These are phyloP conservation scores for Thermochaetoides thermophila DNA, from an alignment of 495 filamentous ascomycete genomes.

Conservation along the genomic window DNA sequence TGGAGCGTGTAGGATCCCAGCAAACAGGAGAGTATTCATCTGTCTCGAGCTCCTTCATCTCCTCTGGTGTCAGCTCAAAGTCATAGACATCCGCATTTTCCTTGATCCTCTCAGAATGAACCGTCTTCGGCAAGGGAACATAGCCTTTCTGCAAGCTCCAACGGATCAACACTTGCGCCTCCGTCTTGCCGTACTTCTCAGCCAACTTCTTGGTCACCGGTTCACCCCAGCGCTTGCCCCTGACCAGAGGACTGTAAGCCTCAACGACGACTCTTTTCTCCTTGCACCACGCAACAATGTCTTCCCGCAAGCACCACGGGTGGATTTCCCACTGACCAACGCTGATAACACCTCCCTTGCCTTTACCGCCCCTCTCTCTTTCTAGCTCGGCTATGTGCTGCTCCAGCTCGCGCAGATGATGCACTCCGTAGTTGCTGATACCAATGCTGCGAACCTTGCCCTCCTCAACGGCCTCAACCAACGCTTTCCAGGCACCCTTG, in stretches of 20 bases:
- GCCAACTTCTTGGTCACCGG: slow-evolving; percentile 42
- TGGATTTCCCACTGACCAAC: slow-evolving; percentile 87
- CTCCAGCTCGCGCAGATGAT: slow-evolving; percentile 60
- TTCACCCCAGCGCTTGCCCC: slow-evolving; percentile 51
- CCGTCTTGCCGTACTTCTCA: slow-evolving; percentile 55
- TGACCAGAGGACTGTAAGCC: slow-evolving; percentile 69
- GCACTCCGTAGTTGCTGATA: slow-evolving; percentile 53
- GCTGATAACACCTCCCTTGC: slow-evolving; percentile 58
- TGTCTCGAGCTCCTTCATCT: slow-evolving; percentile 39
- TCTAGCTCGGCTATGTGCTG: slow-evolving; percentile 55
- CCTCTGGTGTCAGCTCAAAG: slow-evolving; percentile 56
- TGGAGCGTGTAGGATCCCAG: slow-evolving; percentile 48
- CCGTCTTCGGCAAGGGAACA: slow-evolving; percentile 65
- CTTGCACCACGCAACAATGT: slow-evolving; percentile 64
- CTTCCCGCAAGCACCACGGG: slow-evolving; percentile 65
- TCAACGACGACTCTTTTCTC: slow-evolving; percentile 55
- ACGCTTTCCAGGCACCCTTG: slow-evolving; percentile 49
- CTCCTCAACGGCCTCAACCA: slow-evolving; percentile 43
- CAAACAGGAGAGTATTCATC: slow-evolving; percentile 46
- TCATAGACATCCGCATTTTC: slow-evolving; percentile 70
- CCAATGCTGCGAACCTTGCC: slow-evolving; percentile 53
- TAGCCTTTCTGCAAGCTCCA: slow-evolving; percentile 81
- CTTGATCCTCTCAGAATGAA: slow-evolving; percentile 47
- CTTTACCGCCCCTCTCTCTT: slow-evolving; percentile 39
- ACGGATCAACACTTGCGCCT: slow-evolving; percentile 64